A percentile compares a stretch with the other conserved stretches of the same genome.
phyloP scores from a whole-genome alignment of 2,329 filamentous ascomycete genomes.

The Fusarium fujikuroi region DNA sequence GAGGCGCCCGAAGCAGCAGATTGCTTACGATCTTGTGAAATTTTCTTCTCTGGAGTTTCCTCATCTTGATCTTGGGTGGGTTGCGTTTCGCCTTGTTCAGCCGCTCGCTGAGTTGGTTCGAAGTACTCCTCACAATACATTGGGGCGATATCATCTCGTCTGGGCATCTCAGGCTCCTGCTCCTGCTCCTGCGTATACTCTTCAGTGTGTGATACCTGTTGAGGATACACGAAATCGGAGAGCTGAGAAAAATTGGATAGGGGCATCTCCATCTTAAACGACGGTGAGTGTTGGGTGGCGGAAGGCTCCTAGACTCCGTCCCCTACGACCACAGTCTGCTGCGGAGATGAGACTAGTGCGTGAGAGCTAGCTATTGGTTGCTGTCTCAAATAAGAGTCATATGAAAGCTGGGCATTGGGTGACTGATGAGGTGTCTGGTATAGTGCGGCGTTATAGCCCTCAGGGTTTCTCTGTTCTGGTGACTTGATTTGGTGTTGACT shows the following conservation, averaged over 20 bases:
- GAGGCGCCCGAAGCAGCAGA: neutral
- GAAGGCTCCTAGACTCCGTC: conserved; percentile 17
- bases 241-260: neutral
- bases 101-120: neutral
- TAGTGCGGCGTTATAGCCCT: neutral
- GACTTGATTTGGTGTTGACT: neutral
- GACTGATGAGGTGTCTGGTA: neutral
- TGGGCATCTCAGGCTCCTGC: neutral
- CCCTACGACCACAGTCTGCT: neutral
- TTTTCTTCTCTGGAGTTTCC: neutral
- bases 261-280: neutral
- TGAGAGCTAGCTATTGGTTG: neutral
- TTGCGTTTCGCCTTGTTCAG: neutral
- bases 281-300: conserved; percentile 5
- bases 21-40: neutral
- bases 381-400: neutral
- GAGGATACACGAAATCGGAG: neutral
- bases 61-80: neutral
- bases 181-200: neutral
- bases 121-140: conserved; percentile 3
- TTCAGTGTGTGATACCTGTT: neutral
- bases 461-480: neutral
- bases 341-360: neutral
- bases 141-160: neutral
- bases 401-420: neutral